phyloP scores from a whole-genome alignment of 352 stramenopile species.

The Peronospora tabacina region DNA sequence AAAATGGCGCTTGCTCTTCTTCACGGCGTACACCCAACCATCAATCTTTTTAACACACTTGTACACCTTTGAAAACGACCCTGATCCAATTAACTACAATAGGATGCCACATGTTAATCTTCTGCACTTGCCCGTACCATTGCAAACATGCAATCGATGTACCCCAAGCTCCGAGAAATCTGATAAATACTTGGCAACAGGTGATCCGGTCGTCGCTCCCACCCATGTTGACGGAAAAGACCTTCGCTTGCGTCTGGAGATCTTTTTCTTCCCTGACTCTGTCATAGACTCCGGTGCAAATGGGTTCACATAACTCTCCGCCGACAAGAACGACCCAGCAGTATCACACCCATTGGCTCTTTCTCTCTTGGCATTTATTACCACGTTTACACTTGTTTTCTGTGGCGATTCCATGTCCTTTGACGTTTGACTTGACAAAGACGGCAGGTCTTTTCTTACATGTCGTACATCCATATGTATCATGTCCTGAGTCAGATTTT shows the following conservation, averaged over 20 bases:
- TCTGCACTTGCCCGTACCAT: not conserved
- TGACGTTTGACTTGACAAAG: conserved; percentile 50
- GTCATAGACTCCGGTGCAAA: conserved; percentile 51
- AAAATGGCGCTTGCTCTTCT: conserved; percentile 84
- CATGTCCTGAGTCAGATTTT: conserved; percentile 69
- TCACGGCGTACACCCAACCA: conserved; percentile 80
- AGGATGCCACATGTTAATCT: not conserved
- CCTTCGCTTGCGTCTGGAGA: conserved; percentile 51
- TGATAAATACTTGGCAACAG: conserved; percentile 69
- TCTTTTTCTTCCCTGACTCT: conserved; percentile 50
- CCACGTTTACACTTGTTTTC: conserved; percentile 17
- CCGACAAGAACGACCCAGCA: conserved; percentile 18
- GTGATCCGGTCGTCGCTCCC: conserved; percentile 20
- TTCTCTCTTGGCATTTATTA: conserved; percentile 25
- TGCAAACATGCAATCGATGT: conserved; percentile 6
- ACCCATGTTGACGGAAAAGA: conserved; percentile 51
- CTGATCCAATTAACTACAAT: conserved; percentile 63
- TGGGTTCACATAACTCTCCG: conserved; percentile 59
- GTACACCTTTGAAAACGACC: conserved; percentile 82
- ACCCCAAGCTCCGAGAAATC: conserved; percentile 77
- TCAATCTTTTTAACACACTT: conserved; percentile 85
- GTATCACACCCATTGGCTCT: conserved; percentile 25
- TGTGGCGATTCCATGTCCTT: conserved; percentile 33
- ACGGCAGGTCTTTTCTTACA: conserved; percentile 26
- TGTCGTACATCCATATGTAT: conserved; percentile 61